Base-by-base conservation (phyloP, 495 filamentous ascomycete species). In the Penicillium herquei region DNA sequence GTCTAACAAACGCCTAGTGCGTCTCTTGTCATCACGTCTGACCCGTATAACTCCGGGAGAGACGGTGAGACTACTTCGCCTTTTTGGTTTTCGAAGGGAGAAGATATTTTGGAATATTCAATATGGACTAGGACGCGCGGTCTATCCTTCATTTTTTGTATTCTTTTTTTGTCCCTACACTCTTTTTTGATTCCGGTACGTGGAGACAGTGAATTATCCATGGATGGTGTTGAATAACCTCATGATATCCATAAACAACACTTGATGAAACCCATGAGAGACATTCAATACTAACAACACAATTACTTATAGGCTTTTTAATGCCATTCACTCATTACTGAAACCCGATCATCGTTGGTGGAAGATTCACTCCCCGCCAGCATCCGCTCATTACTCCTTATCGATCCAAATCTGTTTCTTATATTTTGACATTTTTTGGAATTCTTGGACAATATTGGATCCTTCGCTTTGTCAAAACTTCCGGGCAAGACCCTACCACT, bases 151-250 rank as follows among this genome's bases (percentile, higher is more conserved):
- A 37, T 37, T 54, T 51, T 21, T 18, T 16, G 46, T 39, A 32
- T 48, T 51, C 49, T 32, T 48, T 51, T 53, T 41, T 54, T 21
- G 40, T 58, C 62, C 17, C 49, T 58, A 26, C 21, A 26, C 21
- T 46, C 30, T 62, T 65, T 63, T 62, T 65, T 63, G 16, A 41
- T 47, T 30, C 52, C 35, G 58, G 62, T 64, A 58, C 41, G 62
- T 46, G 11, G 13, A n/a, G 43, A 46, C 13, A 21, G 11, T 11
- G 18, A 44, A 21, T 0, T 44, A 44, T 9, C 5, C 2, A 44
- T 21, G 16, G 11, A 44, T 6, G 8, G 26, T 5, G 12, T 11
- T 5, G 33, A 43, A 44, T 12, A 26, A 44, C 41, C 18, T n/a
- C 1, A 30, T 44, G 17, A 21, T 30, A 21, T 21, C 17, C 41